Conservation (phyloP, 441 rosid species). For the Pelargonium fulgidum region DNA sequence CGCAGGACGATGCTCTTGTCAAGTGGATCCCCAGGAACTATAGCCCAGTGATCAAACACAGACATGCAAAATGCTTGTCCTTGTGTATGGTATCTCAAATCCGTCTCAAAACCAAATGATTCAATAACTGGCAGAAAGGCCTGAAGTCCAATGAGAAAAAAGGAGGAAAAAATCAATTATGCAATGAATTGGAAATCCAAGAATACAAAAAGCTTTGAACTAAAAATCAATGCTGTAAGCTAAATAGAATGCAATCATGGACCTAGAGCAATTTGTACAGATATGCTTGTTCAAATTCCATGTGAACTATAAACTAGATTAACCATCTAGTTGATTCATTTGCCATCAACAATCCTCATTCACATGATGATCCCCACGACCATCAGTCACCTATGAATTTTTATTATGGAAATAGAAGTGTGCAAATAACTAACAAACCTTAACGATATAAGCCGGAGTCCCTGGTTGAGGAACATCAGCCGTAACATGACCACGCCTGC, state of each 20-base stretch:
- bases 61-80: slow-evolving; percentile 80
- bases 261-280: too few species aligned
- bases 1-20: slow-evolving; percentile 75
- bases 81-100: slow-evolving; percentile 76
- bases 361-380: background rate
- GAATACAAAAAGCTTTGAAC: background rate
- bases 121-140: slow-evolving; percentile 84
- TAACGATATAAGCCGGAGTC: slow-evolving; percentile 87
- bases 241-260: background rate
- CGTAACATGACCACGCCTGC: slow-evolving; percentile 97
- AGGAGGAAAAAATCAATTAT: background rate
- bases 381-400: slow-evolving; percentile 12
- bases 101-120: slow-evolving; percentile 87
- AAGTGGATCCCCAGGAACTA: slow-evolving; percentile 87
- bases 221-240: background rate
- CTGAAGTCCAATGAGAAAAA: slow-evolving; percentile 32
- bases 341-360: slow-evolving; percentile 7
- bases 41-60: slow-evolving; percentile 85
- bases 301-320: too few species aligned
- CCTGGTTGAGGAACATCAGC: slow-evolving; percentile 99
- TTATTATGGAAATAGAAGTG: slow-evolving; percentile 11
- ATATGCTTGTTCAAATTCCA: background rate
- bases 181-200: slow-evolving; percentile 2
- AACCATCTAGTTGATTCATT: background rate
- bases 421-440: slow-evolving; percentile 38